Evolutionary conservation across 1,139 yeast genomes (phyloP).

Genomic region (Scheffersomyces parashehatae): DNA sequence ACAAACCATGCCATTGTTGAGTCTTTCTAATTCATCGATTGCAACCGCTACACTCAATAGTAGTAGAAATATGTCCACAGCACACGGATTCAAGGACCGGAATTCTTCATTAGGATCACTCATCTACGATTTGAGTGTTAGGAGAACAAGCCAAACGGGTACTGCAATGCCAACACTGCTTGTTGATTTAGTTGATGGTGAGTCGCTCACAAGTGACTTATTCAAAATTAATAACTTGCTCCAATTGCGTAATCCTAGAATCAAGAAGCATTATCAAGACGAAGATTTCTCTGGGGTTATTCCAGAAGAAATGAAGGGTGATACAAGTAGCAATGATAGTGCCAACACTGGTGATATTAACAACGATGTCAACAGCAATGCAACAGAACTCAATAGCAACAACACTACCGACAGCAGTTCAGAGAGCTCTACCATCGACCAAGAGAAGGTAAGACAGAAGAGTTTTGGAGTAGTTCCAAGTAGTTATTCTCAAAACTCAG

Average conservation of each 20-base stretch:
- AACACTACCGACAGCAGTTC: too few relatives aligned
- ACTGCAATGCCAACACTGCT: constrained; percentile 14
- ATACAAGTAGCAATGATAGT: too few relatives aligned
- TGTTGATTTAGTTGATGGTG: constrained; percentile 15
- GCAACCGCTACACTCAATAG: constrained; percentile 2
- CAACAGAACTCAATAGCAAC: too few relatives aligned
- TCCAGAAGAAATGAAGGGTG: too few relatives aligned
- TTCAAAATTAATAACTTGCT: constrained; percentile 23
- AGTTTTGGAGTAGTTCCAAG: constrained; percentile 24
- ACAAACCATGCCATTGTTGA: constrained; percentile 41
- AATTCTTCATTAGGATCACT: constrained; percentile 17
- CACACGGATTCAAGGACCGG: neutral
- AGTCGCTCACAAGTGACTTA: constrained; percentile 21
- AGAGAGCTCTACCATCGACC: too few relatives aligned
- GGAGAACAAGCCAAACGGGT: constrained; percentile 20
- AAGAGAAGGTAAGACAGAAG: constrained; percentile 18
- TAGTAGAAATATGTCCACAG: neutral
- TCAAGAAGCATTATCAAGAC: constrained; percentile 35
- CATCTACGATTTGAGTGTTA: constrained; percentile 21
- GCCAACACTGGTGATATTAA: neutral
- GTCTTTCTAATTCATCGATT: constrained; percentile 31
- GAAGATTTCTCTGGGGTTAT: neutral
- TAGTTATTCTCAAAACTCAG: too few relatives aligned
- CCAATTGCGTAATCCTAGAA: constrained; percentile 37
- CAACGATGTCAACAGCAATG: neutral